phyloP scores from a whole-genome alignment of 1,139 yeast species.

The Protomyces lactucae-debilis region DNA sequence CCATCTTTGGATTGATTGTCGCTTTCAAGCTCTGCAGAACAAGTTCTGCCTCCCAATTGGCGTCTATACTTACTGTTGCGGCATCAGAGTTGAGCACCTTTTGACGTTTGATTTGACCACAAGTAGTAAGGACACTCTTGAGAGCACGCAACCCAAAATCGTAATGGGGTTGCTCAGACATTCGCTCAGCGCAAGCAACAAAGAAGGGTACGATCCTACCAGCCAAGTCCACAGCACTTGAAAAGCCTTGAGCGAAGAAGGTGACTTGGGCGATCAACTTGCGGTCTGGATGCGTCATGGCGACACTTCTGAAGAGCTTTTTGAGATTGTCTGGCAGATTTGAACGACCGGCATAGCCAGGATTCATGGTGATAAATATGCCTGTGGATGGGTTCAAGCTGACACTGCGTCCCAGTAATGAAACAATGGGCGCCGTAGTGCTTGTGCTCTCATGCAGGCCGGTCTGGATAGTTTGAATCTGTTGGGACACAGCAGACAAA shows the following conservation, averaged over 20 bases:
- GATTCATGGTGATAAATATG: conserved; percentile 86
- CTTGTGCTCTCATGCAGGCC: conserved; percentile 41
- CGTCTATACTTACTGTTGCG: conserved; percentile 9
- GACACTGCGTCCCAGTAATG: conserved; percentile 49
- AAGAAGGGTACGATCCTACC: conserved; percentile 55
- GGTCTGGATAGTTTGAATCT: conserved; percentile 65
- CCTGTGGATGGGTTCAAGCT: conserved; percentile 48
- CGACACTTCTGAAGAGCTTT: conserved; percentile 67
- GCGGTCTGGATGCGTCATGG: conserved; percentile 71
- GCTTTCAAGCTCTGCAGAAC: conserved; percentile 54
- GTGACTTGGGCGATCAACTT: conserved; percentile 66
- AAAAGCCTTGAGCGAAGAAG: conserved; percentile 68
- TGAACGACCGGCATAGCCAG: conserved; percentile 79
- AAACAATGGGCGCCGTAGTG: conserved; percentile 38
- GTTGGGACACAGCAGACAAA: conserved; percentile 81
- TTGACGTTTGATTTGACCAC: conserved; percentile 51
- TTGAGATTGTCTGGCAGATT: conserved; percentile 81
- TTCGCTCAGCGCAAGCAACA: conserved; percentile 40
- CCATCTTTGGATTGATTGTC: conserved; percentile 62
- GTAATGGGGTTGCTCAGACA: conserved; percentile 65
- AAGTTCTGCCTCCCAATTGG: conserved; percentile 43
- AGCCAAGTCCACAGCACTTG: conserved; percentile 49
- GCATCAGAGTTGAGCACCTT: not conserved
- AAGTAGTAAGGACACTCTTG: conserved; percentile 57
- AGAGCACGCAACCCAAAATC: conserved; percentile 86